Base-by-base conservation (phyloP, 169 alveolate genomes). In the Sarcocystis neurona region DNA sequence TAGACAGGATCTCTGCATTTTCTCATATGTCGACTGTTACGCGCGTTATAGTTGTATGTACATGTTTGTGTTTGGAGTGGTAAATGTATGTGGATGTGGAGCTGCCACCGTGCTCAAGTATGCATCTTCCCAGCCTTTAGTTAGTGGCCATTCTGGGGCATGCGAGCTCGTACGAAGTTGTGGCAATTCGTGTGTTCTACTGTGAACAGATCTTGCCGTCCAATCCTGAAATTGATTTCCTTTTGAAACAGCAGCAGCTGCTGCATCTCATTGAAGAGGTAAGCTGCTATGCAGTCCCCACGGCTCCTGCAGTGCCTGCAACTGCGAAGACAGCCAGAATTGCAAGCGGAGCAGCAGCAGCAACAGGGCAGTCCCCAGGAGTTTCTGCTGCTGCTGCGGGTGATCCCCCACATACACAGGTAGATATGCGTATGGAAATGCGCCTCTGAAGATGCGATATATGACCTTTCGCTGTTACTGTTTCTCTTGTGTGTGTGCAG, bases 241-340 rank as follows among this genome's bases (percentile, higher is more conserved):
- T 72, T 20, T 46, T 89, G 43, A 86, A 80, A 48, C 87, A 89
- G 75, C 92, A 79, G 80, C 92, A 89, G 85, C 92, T 89, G 34
- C 56, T 89, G 70, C 50, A 48, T 1, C 89, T 89, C 82, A 89
- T 89, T 32, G 89, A 89, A 56, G 53, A 48, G 58, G 92, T 80
- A 39, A 50, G 92, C 32, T 41, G 60, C n/a, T 41, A 43, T 20
- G 30, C 79, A 34, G 48, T 20, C 79, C 2, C 44, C 2, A n/a
- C n/a, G n/a, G n/a, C n/a, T n/a, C n/a, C n/a, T n/a, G n/a, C n/a
- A n/a, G n/a, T n/a, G n/a, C n/a, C n/a, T n/a, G n/a, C n/a, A n/a
- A n/a, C n/a, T n/a, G n/a, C n/a, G n/a, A n/a, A n/a, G n/a, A n/a
- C n/a, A n/a, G n/a, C n/a, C n/a, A n/a, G n/a, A n/a, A n/a, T n/a